These are phyloP conservation scores for Orychophragmus violaceus DNA, from an alignment of 345 rosid species.

Conservation along the genomic window DNA sequence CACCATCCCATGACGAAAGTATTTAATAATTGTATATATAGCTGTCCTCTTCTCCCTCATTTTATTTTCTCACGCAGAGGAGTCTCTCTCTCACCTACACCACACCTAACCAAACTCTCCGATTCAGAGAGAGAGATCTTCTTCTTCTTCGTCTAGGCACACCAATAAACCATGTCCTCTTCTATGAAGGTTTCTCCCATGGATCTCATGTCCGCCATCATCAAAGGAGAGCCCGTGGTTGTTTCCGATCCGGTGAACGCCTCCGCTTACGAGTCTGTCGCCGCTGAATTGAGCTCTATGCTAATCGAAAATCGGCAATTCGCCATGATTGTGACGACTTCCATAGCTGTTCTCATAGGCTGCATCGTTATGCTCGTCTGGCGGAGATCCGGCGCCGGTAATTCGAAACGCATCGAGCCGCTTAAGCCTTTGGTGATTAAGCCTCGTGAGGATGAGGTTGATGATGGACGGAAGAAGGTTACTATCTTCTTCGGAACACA, in stretches of 20 bases:
- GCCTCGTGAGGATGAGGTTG: constrained; percentile 55
- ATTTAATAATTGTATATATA: neutral
- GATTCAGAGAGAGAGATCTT: constrained; percentile 6
- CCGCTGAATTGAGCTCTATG: constrained; percentile 50
- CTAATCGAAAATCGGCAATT: constrained; percentile 66
- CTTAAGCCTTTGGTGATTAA: constrained; percentile 54
- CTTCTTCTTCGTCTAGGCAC: neutral
- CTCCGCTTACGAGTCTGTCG: constrained; percentile 43
- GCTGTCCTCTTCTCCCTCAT: neutral
- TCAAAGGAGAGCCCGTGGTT: constrained; percentile 48
- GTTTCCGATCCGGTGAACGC: constrained; percentile 52
- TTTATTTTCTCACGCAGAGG: neutral
- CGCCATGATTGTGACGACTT: constrained; percentile 70
- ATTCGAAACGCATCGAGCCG: constrained; percentile 38
- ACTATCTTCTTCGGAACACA: constrained; percentile 90
- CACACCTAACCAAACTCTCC: constrained; percentile 33
- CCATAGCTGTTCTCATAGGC: constrained; percentile 82
- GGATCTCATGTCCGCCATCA: constrained; percentile 77
- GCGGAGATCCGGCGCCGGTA: constrained; percentile 60
- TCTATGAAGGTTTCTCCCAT: constrained; percentile 53
- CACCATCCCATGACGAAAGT: neutral
- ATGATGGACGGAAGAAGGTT: constrained; percentile 69
- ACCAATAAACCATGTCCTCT: constrained; percentile 17
- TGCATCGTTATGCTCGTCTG: constrained; percentile 72
- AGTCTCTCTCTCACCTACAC: constrained; percentile 44